Conservation (phyloP, 768 basidiomycete genomes). For the Termitomyces sp. region DNA sequence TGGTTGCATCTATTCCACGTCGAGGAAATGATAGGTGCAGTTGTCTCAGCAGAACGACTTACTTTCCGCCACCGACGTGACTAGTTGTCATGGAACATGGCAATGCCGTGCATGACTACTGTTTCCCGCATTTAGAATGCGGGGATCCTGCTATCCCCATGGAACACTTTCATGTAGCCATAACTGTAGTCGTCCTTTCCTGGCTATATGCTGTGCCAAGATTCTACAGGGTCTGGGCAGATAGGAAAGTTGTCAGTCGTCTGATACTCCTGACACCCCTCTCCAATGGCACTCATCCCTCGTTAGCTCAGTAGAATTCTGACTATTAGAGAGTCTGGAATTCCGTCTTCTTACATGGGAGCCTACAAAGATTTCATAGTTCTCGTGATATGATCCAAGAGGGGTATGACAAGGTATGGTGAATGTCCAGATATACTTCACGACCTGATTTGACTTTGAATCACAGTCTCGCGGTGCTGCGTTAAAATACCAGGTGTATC, state of each 20-base stretch:
- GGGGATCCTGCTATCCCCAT: neutral
- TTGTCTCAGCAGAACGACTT: neutral
- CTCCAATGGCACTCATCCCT: neutral
- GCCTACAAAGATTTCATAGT: slow-evolving; percentile 21
- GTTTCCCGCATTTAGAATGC: neutral
- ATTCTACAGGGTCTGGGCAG: slow-evolving; percentile 2
- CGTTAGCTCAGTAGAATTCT: slow-evolving; percentile 23
- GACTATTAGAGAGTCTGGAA: slow-evolving; percentile 24
- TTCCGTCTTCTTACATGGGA: slow-evolving; percentile 25
- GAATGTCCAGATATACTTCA: neutral
- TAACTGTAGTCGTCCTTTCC: neutral
- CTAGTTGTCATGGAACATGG: neutral
- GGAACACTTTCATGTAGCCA: neutral
- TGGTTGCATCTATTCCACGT: neutral
- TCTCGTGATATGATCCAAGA: slow-evolving; percentile 23
- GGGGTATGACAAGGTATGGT: slow-evolving; percentile 26
- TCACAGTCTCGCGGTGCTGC: slow-evolving; percentile 13
- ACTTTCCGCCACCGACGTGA: neutral
- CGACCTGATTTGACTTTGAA: neutral
- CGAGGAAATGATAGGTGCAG: neutral
- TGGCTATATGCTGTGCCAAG: slow-evolving; percentile 1
- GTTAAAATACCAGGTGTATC: slow-evolving; percentile 40
- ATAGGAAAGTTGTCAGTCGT: neutral
- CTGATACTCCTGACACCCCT: neutral
- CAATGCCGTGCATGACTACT: neutral